These are phyloP conservation scores for Phascolomyces articulosus DNA, from an alignment of 371 early-diverging fungal genomes.

Conservation along the genomic window DNA sequence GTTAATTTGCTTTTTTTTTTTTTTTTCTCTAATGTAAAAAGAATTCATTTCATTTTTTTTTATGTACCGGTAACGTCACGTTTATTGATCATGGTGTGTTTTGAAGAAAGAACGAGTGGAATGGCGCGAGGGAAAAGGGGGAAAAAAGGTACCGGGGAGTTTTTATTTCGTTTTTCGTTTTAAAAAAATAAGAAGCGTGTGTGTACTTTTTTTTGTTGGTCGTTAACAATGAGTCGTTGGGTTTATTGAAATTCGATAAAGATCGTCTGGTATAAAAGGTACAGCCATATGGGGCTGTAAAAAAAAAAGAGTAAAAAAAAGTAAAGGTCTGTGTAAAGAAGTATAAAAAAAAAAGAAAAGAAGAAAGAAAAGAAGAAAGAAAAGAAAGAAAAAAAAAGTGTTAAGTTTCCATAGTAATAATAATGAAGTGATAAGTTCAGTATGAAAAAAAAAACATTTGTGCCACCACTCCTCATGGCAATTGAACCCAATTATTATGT, in stretches of 20 bases:
- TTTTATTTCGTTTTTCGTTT: too few species aligned
- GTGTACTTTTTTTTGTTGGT: too few species aligned
- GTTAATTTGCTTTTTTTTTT: background rate
- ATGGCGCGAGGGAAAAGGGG: background rate
- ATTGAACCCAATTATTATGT: background rate
- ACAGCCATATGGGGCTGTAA: constrained; percentile 4
- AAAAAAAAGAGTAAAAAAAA: background rate
- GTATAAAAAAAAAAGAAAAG: background rate
- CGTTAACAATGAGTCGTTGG: too few species aligned
- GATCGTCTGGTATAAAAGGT: background rate
- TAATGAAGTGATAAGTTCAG: background rate
- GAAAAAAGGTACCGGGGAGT: too few species aligned
- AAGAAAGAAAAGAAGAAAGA: background rate
- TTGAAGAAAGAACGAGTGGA: background rate
- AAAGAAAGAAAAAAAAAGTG: background rate
- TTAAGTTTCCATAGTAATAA: background rate
- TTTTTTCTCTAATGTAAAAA: too few species aligned
- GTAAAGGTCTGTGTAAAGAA: background rate
- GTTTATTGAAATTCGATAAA: background rate
- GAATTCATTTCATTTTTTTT: background rate
- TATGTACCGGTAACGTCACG: background rate
- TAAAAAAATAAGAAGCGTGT: too few species aligned
- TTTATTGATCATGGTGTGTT: constrained; percentile 1
- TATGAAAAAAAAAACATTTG: background rate
- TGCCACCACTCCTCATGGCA: background rate